Conservation (phyloP, 1,284 basidiomycete species). For the Ganoderma lucidum region DNA sequence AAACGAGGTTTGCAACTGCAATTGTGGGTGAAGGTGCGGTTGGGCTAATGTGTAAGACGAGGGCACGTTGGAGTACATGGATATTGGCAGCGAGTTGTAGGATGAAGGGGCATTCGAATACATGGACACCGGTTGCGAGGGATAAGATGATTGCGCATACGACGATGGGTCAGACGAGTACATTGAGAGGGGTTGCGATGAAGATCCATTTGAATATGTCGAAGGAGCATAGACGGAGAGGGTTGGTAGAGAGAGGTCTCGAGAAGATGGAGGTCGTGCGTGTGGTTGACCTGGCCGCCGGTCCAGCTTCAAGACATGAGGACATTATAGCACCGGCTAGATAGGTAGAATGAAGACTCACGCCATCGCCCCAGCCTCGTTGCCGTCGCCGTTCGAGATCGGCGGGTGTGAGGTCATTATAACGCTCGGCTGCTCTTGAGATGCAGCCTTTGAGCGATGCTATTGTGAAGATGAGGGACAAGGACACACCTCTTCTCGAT, state of each 20-base stretch:
- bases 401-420: slow-evolving; percentile 67
- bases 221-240: slow-evolving; percentile 11
- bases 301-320: slow-evolving; percentile 20
- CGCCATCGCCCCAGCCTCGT: slow-evolving; percentile 71
- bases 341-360: slow-evolving; percentile 28
- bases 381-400: slow-evolving; percentile 63
- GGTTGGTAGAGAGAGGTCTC: slow-evolving; percentile 12
- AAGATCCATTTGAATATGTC: background rate
- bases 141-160: slow-evolving; percentile 4
- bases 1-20: slow-evolving; percentile 56
- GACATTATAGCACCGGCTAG: slow-evolving; percentile 12
- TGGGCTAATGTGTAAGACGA: slow-evolving; percentile 24
- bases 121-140: slow-evolving; percentile 16
- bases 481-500: slow-evolving; percentile 78
- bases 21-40: slow-evolving; percentile 29
- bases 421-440: slow-evolving; percentile 80
- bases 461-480: background rate
- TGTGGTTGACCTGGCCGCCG: slow-evolving; percentile 5
- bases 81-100: slow-evolving; percentile 20
- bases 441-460: slow-evolving; percentile 21
- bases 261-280: slow-evolving; percentile 13
- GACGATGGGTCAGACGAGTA: slow-evolving; percentile 2
- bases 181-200: slow-evolving; percentile 9
- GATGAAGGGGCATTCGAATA: slow-evolving; percentile 23
- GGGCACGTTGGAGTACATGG: slow-evolving; percentile 31